phyloP scores from a whole-genome alignment of 176 grass and related monocot species.

The Aechmea fasciata region DNA sequence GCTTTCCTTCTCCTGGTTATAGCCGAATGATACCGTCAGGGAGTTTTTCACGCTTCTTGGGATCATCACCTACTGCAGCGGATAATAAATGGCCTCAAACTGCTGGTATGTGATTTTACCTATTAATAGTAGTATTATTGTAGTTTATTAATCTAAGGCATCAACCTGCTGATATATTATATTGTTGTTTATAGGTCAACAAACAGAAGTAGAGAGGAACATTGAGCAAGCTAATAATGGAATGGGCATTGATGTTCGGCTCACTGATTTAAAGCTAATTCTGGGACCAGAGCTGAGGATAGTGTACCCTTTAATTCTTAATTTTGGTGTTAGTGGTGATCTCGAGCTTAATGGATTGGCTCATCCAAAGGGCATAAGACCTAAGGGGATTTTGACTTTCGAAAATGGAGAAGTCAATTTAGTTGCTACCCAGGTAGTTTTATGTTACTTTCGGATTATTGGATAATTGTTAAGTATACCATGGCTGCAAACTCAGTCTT shows the following conservation, averaged over 20 bases:
- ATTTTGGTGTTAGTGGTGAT: slow-evolving; percentile 88
- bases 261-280: slow-evolving; percentile 76
- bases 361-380: slow-evolving; percentile 86
- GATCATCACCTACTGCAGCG: slow-evolving; percentile 44
- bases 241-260: slow-evolving; percentile 53
- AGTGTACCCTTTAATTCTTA: slow-evolving; percentile 94
- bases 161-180: no score
- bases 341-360: slow-evolving; percentile 85
- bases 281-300: slow-evolving; percentile 94
- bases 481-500: slow-evolving; percentile 1
- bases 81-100: slow-evolving; percentile 41
- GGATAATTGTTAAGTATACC: no score
- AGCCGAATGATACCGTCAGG: slow-evolving; percentile 43
- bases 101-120: neutral
- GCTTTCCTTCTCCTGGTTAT: slow-evolving; percentile 49
- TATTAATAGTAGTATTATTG: neutral
- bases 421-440: slow-evolving; percentile 83
- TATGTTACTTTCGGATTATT: no score
- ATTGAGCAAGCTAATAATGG: slow-evolving; percentile 58
- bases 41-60: slow-evolving; percentile 46
- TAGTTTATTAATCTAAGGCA: no score
- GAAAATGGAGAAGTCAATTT: slow-evolving; percentile 97
- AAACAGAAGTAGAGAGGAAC: slow-evolving; percentile 54
- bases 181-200: slow-evolving; percentile 38
- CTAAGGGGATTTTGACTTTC: slow-evolving; percentile 86